Conservation (phyloP, 2,329 filamentous ascomycete species). For the Fusarium liriodendri region DNA sequence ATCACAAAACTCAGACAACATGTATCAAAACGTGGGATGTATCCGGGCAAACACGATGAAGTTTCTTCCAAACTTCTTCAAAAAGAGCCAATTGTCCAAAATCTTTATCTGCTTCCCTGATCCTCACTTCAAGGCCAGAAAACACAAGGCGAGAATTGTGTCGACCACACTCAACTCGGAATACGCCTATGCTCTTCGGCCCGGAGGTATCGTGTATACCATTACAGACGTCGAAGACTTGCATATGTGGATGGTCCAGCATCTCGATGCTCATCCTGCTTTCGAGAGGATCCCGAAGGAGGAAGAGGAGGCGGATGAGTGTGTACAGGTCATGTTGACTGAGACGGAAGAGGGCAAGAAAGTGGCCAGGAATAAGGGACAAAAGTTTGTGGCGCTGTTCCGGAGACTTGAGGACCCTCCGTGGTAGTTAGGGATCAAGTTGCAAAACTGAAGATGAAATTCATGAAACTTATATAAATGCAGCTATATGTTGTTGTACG, state of each 20-base stretch:
- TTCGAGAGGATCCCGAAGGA: conserved; percentile 81
- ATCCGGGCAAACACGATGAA: conserved; percentile 98
- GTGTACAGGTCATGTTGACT: conserved; percentile 78
- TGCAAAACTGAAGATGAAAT: not conserved
- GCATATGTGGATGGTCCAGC: conserved; percentile 91
- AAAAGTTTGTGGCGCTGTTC: conserved; percentile 92
- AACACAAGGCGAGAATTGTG: conserved; percentile 97
- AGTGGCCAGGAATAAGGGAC: conserved; percentile 88
- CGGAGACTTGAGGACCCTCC: conserved; percentile 81
- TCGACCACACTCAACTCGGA: conserved; percentile 89
- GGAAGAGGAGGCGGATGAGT: conserved; percentile 76
- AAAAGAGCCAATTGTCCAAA: conserved; percentile 81
- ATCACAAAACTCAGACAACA: conserved; percentile 65
- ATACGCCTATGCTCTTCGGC: conserved; percentile 87
- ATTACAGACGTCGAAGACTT: conserved; percentile 98
- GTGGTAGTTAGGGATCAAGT: conserved; percentile 65
- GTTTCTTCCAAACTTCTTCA: conserved; percentile 98
- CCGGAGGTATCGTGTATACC: conserved; percentile 90
- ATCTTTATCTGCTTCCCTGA: conserved; percentile 99
- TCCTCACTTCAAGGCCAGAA: conserved; percentile 96
- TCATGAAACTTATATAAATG: not conserved
- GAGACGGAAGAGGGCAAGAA: conserved; percentile 99
- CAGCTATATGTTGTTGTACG: not conserved
- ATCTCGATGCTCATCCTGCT: conserved; percentile 81
- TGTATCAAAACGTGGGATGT: conserved; percentile 89